Evolutionary conservation across 2,329 filamentous ascomycete genomes (phyloP), one percentile per base, ranked within the genome.

Genomic region (Diplodia intermedia): DNA sequence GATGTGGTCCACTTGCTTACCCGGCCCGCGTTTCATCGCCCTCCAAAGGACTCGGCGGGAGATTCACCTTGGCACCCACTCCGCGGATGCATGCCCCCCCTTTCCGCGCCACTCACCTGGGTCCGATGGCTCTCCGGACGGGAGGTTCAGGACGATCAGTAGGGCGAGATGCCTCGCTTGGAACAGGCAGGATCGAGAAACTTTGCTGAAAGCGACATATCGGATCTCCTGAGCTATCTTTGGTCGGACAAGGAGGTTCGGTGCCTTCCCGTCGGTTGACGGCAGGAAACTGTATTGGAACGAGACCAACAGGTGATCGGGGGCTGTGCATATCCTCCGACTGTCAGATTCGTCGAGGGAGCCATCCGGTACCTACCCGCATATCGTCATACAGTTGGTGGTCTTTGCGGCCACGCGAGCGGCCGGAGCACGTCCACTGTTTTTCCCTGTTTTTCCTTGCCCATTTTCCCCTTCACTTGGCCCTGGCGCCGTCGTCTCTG

Each of bases 401-500:
- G n/a, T 38, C 33, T 18, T 23, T 61, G 57, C 57, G 26, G 57
- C 57, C 57, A 61, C 57, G 57, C 57, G 57, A 20, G 47, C 60
- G 60, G 47, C 47, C 52, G n/a, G 40, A 52, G 60, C 57, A 49
- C 57, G 57, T 33, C 40, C 57, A 26, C 40, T 5, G 18, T 33
- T 11, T 49, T 31, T 23, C n/a, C 18, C 36, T 31, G 31, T 29
- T 61, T 61, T 61, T 61, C 57, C 31, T 49, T 62, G 47, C 31
- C 40, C 6, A n/a, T 53, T 52, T 18, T 20, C 55, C 33, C 33
- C 11, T 36, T 43, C 18, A 14, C 36, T 40, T 49, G 29, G 40
- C 15, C 40, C 40, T 43, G 40, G 40, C 40, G 15, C 40, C 18
- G 40, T 7, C 40, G 18, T n/a, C 2, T 18, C 18, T 43, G 3